Conservation (phyloP, 208 protist genomes). For the Strigomonas culicis region DNA sequence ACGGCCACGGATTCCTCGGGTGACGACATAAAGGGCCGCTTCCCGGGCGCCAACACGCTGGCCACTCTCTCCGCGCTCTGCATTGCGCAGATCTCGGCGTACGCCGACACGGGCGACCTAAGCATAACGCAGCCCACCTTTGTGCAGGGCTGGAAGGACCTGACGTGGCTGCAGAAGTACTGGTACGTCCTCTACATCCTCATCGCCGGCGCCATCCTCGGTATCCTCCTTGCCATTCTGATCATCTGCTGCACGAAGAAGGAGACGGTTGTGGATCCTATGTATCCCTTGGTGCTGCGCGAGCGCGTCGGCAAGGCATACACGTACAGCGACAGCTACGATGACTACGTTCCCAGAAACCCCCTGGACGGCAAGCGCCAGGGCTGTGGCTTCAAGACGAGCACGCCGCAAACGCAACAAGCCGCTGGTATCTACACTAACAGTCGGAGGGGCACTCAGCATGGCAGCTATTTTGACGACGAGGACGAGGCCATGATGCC, state of each 20-base stretch:
- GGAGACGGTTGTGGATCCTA: slow-evolving; percentile 14
- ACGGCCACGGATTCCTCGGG: too few species aligned
- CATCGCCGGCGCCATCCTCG: slow-evolving; percentile 26
- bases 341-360: neutral
- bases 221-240: slow-evolving; percentile 28
- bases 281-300: slow-evolving; percentile 39
- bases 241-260: slow-evolving; percentile 35
- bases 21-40: too few species aligned
- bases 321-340: slow-evolving; percentile 14
- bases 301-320: slow-evolving; percentile 37
- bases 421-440: neutral
- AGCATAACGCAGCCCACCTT: slow-evolving; percentile 29
- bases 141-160: slow-evolving; percentile 39
- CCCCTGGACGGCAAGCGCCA: neutral
- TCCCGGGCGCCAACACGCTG: too few species aligned
- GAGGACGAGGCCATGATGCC: neutral
- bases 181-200: slow-evolving; percentile 50
- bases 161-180: slow-evolving; percentile 49
- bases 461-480: too few species aligned
- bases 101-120: too few species aligned
- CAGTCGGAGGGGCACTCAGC: neutral
- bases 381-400: too few species aligned
- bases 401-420: neutral
- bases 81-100: too few species aligned
- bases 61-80: too few species aligned